Base-by-base conservation (phyloP, 2,329 filamentous ascomycete species). In the Diaporthe citri region DNA sequence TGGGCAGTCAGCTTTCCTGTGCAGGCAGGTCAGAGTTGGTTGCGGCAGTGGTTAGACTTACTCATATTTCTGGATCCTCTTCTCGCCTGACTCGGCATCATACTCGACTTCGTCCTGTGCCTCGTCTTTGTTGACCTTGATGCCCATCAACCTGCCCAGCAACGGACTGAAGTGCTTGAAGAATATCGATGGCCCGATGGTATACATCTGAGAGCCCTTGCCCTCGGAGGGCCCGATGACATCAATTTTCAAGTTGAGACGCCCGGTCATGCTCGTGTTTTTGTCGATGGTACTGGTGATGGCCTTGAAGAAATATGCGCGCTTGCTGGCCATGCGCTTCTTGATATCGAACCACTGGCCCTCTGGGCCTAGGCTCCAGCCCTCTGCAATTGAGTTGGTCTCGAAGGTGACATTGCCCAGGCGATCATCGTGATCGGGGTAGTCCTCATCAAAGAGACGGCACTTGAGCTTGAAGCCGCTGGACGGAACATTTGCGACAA, bases 401-500 rank as follows among this genome's bases (percentile, higher is more conserved):
- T 89, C 84, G 72, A 98, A 86, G 62, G 95, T 95, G 4, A 95
- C 94, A 80, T 97, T 97, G 15, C 96, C 96, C 28, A 98, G 88
- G 36, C 95, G 90, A 84, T 98, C 96, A 81, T 98, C 94, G 78
- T 93, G 91, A 82, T 98, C 94, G 1, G 93, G 91, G 46, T 92
- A 91, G 83, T 98, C 96, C 82, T 98, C 96, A 80, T 98, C 96
- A 84, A 96, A 97, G 25, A 98, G 85, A 71, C 94, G 90, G 76
- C 94, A 95, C 82, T 98, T 98, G 78, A 98, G 88, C 74, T 88
- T 90, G 85, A 98, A 97, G 5, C 96, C 96, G 0, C 90, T 91
- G 0, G 92, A 87, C 0, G 96, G 96, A 2, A 98, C 89, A 78
- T 98, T 97, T 76, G 94, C 95, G 34, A 98, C 93, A 31, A 95